Evolutionary conservation across 352 stramenopile species (phyloP).

Genomic region (Globisporangium lucens): DNA sequence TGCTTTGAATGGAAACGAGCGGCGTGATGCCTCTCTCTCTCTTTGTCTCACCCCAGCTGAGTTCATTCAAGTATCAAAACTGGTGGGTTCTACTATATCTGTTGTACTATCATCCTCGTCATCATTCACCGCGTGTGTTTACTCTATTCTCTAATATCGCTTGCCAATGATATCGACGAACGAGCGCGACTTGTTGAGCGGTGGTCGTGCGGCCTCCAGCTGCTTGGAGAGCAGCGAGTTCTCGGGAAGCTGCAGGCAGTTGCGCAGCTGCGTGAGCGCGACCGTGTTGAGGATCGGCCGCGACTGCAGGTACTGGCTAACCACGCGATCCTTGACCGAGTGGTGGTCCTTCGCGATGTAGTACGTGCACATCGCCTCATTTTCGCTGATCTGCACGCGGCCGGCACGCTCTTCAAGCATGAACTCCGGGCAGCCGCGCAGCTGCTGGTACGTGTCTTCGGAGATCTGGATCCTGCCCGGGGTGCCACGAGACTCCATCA

Average conservation of each 20-base stretch:
- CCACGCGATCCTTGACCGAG: constrained; percentile 47
- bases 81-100: constrained; percentile 1
- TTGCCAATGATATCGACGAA: constrained; percentile 48
- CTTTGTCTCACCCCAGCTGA: not conserved
- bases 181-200: constrained; percentile 26
- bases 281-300: constrained; percentile 32
- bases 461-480: constrained; percentile 62
- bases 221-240: constrained; percentile 52
- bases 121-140: not conserved
- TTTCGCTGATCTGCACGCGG: constrained; percentile 55
- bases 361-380: constrained; percentile 48
- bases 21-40: not conserved
- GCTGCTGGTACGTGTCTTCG: constrained; percentile 51
- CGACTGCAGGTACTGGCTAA: constrained; percentile 44
- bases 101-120: no score
- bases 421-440: constrained; percentile 54
- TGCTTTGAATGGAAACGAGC: not conserved
- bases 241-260: constrained; percentile 43
- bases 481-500: constrained; percentile 69
- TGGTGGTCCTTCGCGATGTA: constrained; percentile 44
- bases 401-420: constrained; percentile 40
- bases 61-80: not conserved
- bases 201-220: constrained; percentile 29
- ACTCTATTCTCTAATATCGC: constrained; percentile 3
- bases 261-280: constrained; percentile 49